A percentile compares a stretch with the other conserved stretches of the same genome.
These are phyloP conservation scores for Ceratonia siliqua DNA, from an alignment of 306 rosid species.

Conservation along the genomic window DNA sequence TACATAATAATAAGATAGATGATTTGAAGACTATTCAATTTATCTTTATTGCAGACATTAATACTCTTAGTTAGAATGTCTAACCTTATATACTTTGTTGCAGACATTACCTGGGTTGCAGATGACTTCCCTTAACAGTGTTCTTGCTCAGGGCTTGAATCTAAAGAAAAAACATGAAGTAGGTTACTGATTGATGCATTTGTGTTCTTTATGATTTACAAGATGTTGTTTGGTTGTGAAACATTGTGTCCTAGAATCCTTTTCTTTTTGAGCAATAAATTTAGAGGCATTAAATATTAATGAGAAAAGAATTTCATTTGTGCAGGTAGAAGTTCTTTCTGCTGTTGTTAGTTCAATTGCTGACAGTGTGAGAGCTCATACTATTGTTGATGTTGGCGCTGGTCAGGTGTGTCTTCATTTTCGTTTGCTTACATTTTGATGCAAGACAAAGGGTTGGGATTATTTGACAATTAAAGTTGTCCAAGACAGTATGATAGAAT, in stretches of 20 bases:
- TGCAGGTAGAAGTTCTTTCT: slow-evolving; percentile 82
- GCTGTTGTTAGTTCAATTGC: slow-evolving; percentile 63
- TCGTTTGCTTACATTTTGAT: slow-evolving; percentile 24
- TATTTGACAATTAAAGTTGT: no score
- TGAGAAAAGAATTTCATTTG: slow-evolving; percentile 10
- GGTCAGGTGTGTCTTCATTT: slow-evolving; percentile 70
- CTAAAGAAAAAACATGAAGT: slow-evolving; percentile 84
- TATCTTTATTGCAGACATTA: no score
- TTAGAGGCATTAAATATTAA: slow-evolving; percentile 25
- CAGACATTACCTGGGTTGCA: slow-evolving; percentile 69
- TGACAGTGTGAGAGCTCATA: slow-evolving; percentile 48
- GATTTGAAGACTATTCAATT: slow-evolving; percentile 18
- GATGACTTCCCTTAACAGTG: slow-evolving; percentile 58
- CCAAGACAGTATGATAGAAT: no score
- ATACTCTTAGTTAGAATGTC: neutral
- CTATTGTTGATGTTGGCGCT: slow-evolving; percentile 88
- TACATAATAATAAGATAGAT: slow-evolving; percentile 20
- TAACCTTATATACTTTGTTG: slow-evolving; percentile 31
- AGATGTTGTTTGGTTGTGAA: slow-evolving; percentile 25
- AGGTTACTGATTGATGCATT: slow-evolving; percentile 36
- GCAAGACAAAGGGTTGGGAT: neutral
- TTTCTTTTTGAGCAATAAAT: slow-evolving; percentile 25
- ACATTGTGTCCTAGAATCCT: slow-evolving; percentile 3
- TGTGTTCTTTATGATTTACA: slow-evolving; percentile 19
- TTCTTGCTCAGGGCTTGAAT: slow-evolving; percentile 92